These are phyloP conservation scores for Thermothelomyces thermophilus DNA, from an alignment of 2,329 filamentous ascomycete species.

Conservation along the genomic window DNA sequence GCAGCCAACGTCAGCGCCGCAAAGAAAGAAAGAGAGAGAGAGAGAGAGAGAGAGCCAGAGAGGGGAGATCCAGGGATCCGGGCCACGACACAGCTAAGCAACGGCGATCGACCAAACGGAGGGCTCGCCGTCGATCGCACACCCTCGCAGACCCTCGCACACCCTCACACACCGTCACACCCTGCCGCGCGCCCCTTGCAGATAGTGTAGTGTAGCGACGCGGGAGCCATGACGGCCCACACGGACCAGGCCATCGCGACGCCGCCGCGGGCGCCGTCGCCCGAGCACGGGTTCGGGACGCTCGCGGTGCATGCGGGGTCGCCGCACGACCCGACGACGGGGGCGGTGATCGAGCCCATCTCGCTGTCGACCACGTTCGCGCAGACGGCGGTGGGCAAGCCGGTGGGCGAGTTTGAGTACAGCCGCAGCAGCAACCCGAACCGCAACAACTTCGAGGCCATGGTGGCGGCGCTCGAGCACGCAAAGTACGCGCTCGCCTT, in stretches of 20 bases:
- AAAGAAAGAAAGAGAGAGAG: too few relatives aligned
- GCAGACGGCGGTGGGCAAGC: conserved; percentile 81
- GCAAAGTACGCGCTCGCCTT: conserved; percentile 91
- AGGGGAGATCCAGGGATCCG: too few relatives aligned
- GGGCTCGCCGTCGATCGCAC: background rate
- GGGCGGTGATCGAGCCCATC: conserved; percentile 93
- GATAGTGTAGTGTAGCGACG: too few relatives aligned
- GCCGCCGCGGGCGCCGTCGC: conserved; percentile 65
- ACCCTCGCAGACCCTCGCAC: background rate
- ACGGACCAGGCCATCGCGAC: conserved; percentile 46
- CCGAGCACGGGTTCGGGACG: conserved; percentile 79
- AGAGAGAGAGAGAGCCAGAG: too few relatives aligned
- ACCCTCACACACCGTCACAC: too few relatives aligned
- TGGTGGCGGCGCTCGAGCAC: conserved; percentile 86
- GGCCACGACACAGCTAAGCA: background rate
- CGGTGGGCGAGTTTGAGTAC: conserved; percentile 88
- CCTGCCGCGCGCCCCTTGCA: too few relatives aligned
- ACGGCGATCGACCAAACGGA: conserved; percentile 18
- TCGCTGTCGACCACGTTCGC: conserved; percentile 94
- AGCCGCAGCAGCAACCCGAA: conserved; percentile 91
- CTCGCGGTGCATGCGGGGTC: conserved; percentile 91
- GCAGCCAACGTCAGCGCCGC: too few relatives aligned
- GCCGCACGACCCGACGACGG: conserved; percentile 83
- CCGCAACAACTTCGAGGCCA: conserved; percentile 86
- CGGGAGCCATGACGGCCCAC: conserved; percentile 27